These are phyloP conservation scores for Hymenochaete sp. DNA, from an alignment of 1,284 basidiomycete genomes.

Conservation along the genomic window DNA sequence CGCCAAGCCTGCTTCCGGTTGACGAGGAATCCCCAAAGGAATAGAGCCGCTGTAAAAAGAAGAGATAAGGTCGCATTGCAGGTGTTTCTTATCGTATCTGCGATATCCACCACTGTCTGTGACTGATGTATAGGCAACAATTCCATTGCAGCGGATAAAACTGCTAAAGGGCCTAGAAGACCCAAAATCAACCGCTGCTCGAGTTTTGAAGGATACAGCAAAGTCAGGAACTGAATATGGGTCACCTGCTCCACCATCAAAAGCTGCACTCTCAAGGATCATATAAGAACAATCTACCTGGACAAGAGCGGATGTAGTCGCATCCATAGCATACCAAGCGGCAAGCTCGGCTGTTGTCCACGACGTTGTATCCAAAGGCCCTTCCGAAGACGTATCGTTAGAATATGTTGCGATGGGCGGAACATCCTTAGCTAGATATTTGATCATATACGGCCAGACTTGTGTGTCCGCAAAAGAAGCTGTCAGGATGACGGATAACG, in stretches of 20 bases:
- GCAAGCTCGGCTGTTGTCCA: conserved; percentile 69
- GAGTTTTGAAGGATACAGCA: conserved; percentile 90
- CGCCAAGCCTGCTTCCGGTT: conserved; percentile 86
- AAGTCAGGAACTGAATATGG: conserved; percentile 95
- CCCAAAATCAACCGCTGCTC: conserved; percentile 85
- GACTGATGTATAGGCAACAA: conserved; percentile 63
- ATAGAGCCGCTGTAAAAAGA: conserved; percentile 82
- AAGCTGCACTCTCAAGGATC: background rate
- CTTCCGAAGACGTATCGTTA: conserved; percentile 14
- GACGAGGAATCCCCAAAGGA: conserved; percentile 90
- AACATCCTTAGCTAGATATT: conserved; percentile 79
- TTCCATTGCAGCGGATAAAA: conserved; percentile 79
- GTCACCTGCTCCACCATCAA: conserved; percentile 55
- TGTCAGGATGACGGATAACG: conserved; percentile 65
- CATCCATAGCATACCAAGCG: conserved; percentile 85
- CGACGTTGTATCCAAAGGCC: conserved; percentile 22
- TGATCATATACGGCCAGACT: conserved; percentile 91
- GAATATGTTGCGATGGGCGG: conserved; percentile 41
- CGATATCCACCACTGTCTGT: conserved; percentile 44
- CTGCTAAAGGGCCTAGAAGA: conserved; percentile 81
- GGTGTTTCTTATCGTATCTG: conserved; percentile 82
- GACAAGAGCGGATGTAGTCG: conserved; percentile 74
- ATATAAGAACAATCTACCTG: conserved; percentile 54
- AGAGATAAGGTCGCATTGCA: conserved; percentile 93
- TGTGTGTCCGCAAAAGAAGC: conserved; percentile 55